Evolutionary conservation across 306 rosid species (phyloP).

Genomic region (Acmispon strigosus): DNA sequence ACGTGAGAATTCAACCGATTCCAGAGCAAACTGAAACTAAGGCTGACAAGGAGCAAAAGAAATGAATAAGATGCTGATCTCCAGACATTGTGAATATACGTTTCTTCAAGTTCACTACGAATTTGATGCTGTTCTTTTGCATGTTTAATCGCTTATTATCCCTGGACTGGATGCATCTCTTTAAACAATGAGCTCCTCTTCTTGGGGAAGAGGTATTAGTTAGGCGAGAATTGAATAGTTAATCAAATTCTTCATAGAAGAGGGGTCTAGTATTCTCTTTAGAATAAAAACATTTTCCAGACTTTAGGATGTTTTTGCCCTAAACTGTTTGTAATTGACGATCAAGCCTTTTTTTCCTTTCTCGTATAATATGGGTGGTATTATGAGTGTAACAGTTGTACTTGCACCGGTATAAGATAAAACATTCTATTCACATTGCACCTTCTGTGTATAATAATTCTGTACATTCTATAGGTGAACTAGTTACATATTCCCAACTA

Average conservation of each 20-base stretch:
- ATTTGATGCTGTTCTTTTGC: neutral
- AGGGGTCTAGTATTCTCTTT: neutral
- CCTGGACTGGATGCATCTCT: neutral
- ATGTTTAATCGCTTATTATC: neutral
- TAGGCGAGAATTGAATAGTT: neutral
- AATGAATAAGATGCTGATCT: constrained; percentile 25
- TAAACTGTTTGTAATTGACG: neutral
- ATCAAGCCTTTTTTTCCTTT: neutral
- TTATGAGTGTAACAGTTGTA: neutral
- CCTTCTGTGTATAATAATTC: neutral
- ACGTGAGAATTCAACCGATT: constrained; percentile 76
- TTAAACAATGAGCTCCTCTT: neutral
- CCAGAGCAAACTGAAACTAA: constrained; percentile 31
- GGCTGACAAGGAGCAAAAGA: constrained; percentile 33
- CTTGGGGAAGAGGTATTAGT: neutral
- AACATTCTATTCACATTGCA: neutral
- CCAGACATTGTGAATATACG: neutral
- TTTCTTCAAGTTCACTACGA: neutral
- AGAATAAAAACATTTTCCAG: neutral
- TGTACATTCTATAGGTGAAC: neutral
- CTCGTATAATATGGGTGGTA: neutral
- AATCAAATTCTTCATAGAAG: no score
- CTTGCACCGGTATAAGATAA: neutral
- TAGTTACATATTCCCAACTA: neutral
- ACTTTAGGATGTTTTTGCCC: neutral